A percentile compares a stretch with the other conserved stretches of the same genome.
Evolutionary conservation across 2,329 filamentous ascomycete species (phyloP).

Genomic region (Colletotrichum sp.): DNA sequence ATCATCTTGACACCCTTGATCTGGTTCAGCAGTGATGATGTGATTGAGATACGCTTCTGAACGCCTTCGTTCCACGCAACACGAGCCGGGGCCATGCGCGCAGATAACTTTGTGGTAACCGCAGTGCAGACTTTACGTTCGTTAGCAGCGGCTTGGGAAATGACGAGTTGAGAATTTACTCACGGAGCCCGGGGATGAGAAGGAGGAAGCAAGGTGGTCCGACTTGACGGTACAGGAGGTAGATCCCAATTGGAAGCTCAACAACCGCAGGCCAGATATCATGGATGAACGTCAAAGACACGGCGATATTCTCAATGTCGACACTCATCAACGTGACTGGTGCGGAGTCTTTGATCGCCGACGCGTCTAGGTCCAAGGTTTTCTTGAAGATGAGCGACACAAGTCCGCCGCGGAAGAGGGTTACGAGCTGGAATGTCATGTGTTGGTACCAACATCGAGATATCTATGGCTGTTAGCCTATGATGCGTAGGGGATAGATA

Average conservation of each 20-base stretch:
- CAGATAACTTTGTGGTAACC: slow-evolving; percentile 20
- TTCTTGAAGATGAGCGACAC: slow-evolving; percentile 55
- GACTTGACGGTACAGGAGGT: slow-evolving; percentile 38
- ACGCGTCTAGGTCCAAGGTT: slow-evolving; percentile 37
- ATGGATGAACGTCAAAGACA: slow-evolving; percentile 30
- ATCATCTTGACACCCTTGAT: slow-evolving; percentile 52
- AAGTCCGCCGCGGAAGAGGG: slow-evolving; percentile 39
- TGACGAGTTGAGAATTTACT: background rate
- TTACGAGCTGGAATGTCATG: slow-evolving; percentile 37
- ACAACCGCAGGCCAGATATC: slow-evolving; percentile 44
- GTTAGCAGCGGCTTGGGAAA: background rate
- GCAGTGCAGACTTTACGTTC: slow-evolving; percentile 35
- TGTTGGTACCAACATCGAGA: slow-evolving; percentile 34
- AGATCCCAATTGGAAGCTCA: slow-evolving; percentile 41
- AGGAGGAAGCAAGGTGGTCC: slow-evolving; percentile 33
- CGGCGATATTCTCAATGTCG: slow-evolving; percentile 42
- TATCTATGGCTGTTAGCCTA: background rate
- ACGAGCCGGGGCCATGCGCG: slow-evolving; percentile 35
- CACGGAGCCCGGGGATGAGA: slow-evolving; percentile 30
- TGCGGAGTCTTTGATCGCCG: slow-evolving; percentile 37
- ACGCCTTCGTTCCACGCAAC: slow-evolving; percentile 43
- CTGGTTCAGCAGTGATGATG: slow-evolving; percentile 41
- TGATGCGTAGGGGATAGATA: slow-evolving; percentile 10
- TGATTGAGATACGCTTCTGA: slow-evolving; percentile 44
- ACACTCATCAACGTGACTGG: slow-evolving; percentile 51